phyloP scores from a whole-genome alignment of 805 yeast genomes.

The Kodamaea hsintzibuensis region DNA sequence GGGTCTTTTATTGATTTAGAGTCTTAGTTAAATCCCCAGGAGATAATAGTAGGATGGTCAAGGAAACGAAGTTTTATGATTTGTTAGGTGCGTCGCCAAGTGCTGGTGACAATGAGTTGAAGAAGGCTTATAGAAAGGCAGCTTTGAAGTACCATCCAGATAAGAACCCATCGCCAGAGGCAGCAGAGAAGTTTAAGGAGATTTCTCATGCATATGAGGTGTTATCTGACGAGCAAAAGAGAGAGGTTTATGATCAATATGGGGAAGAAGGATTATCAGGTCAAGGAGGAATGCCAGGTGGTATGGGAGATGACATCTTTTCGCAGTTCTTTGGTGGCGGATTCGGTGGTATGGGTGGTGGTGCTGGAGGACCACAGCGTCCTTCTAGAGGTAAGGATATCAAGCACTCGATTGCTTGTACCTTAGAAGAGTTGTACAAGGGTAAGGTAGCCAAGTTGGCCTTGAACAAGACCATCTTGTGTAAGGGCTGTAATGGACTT shows the following conservation, averaged over 20 bases:
- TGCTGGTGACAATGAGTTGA: slow-evolving; percentile 70
- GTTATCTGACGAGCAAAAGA: slow-evolving; percentile 83
- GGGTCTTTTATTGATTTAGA: slow-evolving; percentile 1
- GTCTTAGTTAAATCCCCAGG: not conserved
- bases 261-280: slow-evolving; percentile 93
- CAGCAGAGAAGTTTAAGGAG: slow-evolving; percentile 94
- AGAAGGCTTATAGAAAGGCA: slow-evolving; percentile 79
- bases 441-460: slow-evolving; percentile 95
- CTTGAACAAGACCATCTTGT: slow-evolving; percentile 84
- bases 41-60: slow-evolving; percentile 54
- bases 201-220: slow-evolving; percentile 85
- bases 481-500: slow-evolving; percentile 87
- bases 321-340: slow-evolving; percentile 81
- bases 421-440: slow-evolving; percentile 89
- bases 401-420: slow-evolving; percentile 80
- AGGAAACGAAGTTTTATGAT: slow-evolving; percentile 78
- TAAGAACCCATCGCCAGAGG: slow-evolving; percentile 82
- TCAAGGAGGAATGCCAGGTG: slow-evolving; percentile 63
- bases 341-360: slow-evolving; percentile 55
- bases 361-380: slow-evolving; percentile 57
- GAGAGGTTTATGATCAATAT: slow-evolving; percentile 82
- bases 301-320: slow-evolving; percentile 72
- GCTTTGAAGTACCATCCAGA: slow-evolving; percentile 85
- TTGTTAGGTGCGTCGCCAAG: slow-evolving; percentile 67
- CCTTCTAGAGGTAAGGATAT: slow-evolving; percentile 91